Evolutionary conservation across 352 stramenopile species (phyloP), one percentile per base, ranked within the genome.

Genomic region (Phytopythium kandeliae): DNA sequence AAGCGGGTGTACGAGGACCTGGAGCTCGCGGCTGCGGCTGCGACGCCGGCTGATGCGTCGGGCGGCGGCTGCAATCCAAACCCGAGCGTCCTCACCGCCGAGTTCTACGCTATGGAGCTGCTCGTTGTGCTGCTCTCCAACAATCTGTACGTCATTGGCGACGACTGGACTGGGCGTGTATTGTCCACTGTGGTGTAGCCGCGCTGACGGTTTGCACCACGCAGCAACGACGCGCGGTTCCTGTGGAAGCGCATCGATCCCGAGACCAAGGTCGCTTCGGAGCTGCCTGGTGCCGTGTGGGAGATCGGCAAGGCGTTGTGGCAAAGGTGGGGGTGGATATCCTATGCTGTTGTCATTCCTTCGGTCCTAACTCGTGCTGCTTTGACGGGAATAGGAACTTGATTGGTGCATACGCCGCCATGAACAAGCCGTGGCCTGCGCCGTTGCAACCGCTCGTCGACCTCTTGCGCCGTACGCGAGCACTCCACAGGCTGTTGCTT

Each of bases 241-340:
- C 59, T 89, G 54, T 89, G 78, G 78, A 87, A 87, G 56, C 78
- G 78, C 31, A 81, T 89, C 26, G 47, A 63, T 1, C 2, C 25
- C 2, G 67, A 66, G 25, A 64, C 58, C 6, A 89, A 87, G 56
- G 54, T 75, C 22, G 47, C 35, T 3, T 74, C 67, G 0, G 62
- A 83, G 33, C 51, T 72, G 25, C 62, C 85, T 1, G 35, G 24
- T 1, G 64, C 75, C 4, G 64, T 82, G 13, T 89, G 78, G 78
- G 67, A 70, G 36, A 79, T 89, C 42, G 75, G 75, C 38, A 89
- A 83, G 43, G 71, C 71, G 45, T 51, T 89, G 0, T 89, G 78
- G 78, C 57, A 81, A 38, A 62, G 78, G 75, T 86, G 37, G 12
- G 9, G 65, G 48, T 2, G 7, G 34, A 8, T 35, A n/a, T n/a